Base-by-base conservation (phyloP, 768 basidiomycete species). In the Auricularia heimuer region DNA sequence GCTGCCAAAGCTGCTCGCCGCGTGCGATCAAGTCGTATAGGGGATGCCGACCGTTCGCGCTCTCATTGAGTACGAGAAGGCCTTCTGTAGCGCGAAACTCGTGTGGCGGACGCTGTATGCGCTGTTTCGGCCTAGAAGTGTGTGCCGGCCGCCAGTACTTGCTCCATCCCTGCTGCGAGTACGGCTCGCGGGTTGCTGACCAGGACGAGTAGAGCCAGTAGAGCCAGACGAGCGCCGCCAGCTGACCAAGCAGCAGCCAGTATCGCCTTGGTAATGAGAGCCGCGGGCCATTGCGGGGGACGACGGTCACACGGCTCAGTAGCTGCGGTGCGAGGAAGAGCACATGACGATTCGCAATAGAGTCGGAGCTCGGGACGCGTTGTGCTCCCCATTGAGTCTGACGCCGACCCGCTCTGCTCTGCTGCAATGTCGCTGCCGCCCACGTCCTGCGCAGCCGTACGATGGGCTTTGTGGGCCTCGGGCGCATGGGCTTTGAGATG, bases 401-500 rank as follows among this genome's bases (percentile, higher is more conserved):
- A 8, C 36, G 10, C 21, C 58, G 58, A 24, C 29, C 47, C 4
- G 47, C 18, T 18, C 47, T 21, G 11, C 47, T 51, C 7, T 10
- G 47, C 34, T 34, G 42, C 64, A 1, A 61, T 62, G 21, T 64
- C 67, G n/a, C 29, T 61, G 3, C 24, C 12, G n/a, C 35, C 37
- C 58, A 64, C 7, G 21, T 61, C n/a, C 21, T 29, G 34, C 67
- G 64, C 47, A 18, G 8, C 21, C 18, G 63, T 3, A 71, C 69
- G 2, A 54, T 86, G 39, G 86, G 84, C 63, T 94, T 95, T 77
- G 88, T 95, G 63, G 92, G 93, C 8, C 83, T 95, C 12, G 92
- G 92, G 47, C 82, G 87, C 54, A 94, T 95, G 92, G 92, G 92
- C 51, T 85, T 84, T 54, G 87, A 92, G 74, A 94, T 94, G 93